Conservation (phyloP, 768 basidiomycete genomes). For the Naganishia vaughanmartiniae region DNA sequence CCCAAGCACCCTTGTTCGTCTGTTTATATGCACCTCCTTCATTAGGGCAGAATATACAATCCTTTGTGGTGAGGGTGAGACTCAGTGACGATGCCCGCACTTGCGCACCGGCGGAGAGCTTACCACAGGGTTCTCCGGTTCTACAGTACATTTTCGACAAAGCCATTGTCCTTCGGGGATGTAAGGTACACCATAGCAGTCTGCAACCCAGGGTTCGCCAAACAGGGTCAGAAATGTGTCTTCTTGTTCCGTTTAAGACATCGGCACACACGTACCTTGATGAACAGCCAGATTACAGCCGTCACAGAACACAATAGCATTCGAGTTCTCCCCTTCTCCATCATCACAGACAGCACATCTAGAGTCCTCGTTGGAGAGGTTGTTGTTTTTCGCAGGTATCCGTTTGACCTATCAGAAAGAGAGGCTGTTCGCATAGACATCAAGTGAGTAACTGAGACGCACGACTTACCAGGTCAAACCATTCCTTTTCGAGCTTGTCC, state of each 20-base stretch:
- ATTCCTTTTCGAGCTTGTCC: slow-evolving; percentile 98
- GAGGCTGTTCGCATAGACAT: background rate
- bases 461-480: slow-evolving; percentile 79
- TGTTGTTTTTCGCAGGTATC: slow-evolving; percentile 76
- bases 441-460: background rate
- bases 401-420: slow-evolving; percentile 70
- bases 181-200: slow-evolving; percentile 98
- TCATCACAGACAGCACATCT: slow-evolving; percentile 97
- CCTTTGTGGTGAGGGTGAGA: background rate
- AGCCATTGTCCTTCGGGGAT: slow-evolving; percentile 99
- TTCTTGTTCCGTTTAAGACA: background rate
- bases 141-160: slow-evolving; percentile 95
- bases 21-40: slow-evolving; percentile 99
- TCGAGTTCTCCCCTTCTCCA: slow-evolving; percentile 96
- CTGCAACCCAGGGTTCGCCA: slow-evolving; percentile 54
- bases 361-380: slow-evolving; percentile 88
- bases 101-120: slow-evolving; percentile 44
- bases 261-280: slow-evolving; percentile 66
- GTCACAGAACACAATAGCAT: slow-evolving; percentile 98
- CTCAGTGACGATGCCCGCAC: background rate
- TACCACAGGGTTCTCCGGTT: slow-evolving; percentile 92
- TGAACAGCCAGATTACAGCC: slow-evolving; percentile 99
- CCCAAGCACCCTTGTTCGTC: slow-evolving; percentile 72
- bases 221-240: background rate
- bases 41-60: slow-evolving; percentile 88